Conservation (phyloP, 192 early-diverging fungal species). For the Neocallimastix lanati region DNA sequence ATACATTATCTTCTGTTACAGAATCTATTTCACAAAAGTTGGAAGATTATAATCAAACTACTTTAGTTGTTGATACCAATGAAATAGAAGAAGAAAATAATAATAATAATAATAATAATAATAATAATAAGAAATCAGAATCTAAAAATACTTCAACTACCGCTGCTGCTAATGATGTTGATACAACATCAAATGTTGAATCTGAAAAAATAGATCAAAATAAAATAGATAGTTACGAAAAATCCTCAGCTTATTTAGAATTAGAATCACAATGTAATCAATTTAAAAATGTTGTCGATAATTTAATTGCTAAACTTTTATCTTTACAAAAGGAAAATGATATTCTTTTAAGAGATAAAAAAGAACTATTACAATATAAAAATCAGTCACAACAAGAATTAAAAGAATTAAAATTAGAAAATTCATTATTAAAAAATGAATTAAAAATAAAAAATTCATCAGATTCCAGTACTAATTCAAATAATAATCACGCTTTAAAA, state of each 20-base stretch:
- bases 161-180: too few relatives aligned
- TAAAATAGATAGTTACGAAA: background rate
- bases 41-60: too few relatives aligned
- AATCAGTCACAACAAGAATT: background rate
- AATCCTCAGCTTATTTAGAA: background rate
- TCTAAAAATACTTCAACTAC: too few relatives aligned
- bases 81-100: too few relatives aligned
- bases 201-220: too few relatives aligned
- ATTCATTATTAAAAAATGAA: background rate
- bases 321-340: background rate
- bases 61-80: too few relatives aligned
- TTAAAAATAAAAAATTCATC: background rate
- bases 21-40: too few relatives aligned
- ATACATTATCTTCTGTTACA: too few relatives aligned
- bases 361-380: background rate
- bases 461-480: too few relatives aligned
- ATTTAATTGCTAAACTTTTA: background rate
- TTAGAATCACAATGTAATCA: background rate
- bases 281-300: background rate
- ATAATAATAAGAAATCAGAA: too few relatives aligned
- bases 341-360: background rate
- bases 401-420: background rate
- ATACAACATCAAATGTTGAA: too few relatives aligned
- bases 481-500: background rate
- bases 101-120: too few relatives aligned